These are phyloP conservation scores for Draba incana DNA, from an alignment of 345 rosid genomes.

Conservation along the genomic window DNA sequence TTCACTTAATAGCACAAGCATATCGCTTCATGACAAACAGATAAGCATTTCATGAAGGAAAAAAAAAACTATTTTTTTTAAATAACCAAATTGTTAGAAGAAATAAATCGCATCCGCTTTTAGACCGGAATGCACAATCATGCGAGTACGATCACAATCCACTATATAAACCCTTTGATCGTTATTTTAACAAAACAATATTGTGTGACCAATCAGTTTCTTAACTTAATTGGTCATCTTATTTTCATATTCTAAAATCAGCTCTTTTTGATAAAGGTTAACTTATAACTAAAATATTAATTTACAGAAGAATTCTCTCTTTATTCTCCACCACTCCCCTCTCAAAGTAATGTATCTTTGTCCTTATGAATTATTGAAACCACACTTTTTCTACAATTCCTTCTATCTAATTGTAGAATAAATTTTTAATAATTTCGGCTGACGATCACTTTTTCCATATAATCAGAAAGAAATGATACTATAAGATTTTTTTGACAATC, in stretches of 20 bases:
- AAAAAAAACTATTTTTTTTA: too few species aligned
- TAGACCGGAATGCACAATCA: background rate
- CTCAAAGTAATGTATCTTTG: constrained; percentile 1
- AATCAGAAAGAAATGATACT: too few species aligned
- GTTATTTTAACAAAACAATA: background rate
- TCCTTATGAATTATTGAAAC: constrained; percentile 5
- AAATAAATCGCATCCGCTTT: background rate
- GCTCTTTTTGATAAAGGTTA: background rate
- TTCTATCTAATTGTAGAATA: background rate
- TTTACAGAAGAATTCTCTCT: background rate
- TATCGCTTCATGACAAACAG: too few species aligned
- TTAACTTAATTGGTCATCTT: background rate
- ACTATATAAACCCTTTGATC: background rate
- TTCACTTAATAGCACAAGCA: too few species aligned
- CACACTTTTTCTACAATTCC: background rate
- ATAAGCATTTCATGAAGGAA: too few species aligned
- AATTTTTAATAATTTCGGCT: background rate
- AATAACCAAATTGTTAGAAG: background rate
- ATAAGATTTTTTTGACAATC: too few species aligned
- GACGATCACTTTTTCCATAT: background rate
- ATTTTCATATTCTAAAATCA: background rate
- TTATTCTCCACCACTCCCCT: background rate
- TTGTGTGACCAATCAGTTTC: background rate
- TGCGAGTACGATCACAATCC: constrained; percentile 13
- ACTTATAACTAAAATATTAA: background rate